Evolutionary conservation across 805 yeast genomes (phyloP).

Genomic region (Candida methanosorbosa): DNA sequence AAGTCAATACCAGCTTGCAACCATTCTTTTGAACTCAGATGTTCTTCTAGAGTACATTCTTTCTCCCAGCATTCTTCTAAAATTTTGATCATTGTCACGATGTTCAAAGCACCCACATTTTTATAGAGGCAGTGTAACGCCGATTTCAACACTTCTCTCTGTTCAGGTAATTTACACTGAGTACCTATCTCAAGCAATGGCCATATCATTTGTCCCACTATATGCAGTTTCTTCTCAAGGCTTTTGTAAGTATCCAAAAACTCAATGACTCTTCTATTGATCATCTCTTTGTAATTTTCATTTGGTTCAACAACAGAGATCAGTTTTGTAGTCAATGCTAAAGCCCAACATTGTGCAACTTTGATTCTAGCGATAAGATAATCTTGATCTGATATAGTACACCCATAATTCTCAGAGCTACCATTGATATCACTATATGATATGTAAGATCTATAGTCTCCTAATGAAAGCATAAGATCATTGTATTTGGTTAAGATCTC

Average conservation of each 20-base stretch:
- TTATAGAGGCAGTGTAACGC: constrained; percentile 26
- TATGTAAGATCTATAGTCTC: constrained; percentile 27
- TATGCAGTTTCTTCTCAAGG: constrained; percentile 28
- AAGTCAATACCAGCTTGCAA: constrained; percentile 35
- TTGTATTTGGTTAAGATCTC: constrained; percentile 12
- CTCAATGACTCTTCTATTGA: constrained; percentile 25
- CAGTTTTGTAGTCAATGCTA: constrained; percentile 24
- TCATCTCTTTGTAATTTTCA: constrained; percentile 11
- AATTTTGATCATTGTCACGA: constrained; percentile 25
- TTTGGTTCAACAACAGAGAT: constrained; percentile 22
- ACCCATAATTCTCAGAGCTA: neutral
- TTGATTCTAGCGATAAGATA: constrained; percentile 22
- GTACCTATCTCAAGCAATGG: constrained; percentile 40
- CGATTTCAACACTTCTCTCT: constrained; percentile 16
- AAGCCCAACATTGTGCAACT: constrained; percentile 34
- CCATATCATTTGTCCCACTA: constrained; percentile 44
- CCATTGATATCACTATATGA: constrained; percentile 1
- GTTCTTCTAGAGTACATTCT: constrained; percentile 26
- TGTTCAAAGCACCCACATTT: constrained; percentile 34
- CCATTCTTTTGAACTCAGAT: constrained; percentile 29
- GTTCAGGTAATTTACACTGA: constrained; percentile 23
- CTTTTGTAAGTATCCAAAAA: constrained; percentile 32
- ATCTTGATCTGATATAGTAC: constrained; percentile 2
- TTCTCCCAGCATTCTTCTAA: constrained; percentile 32
- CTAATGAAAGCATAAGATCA: constrained; percentile 17